These are phyloP conservation scores for Blastobotrys raffinosifermentans DNA, from an alignment of 1,139 yeast species.

Conservation along the genomic window DNA sequence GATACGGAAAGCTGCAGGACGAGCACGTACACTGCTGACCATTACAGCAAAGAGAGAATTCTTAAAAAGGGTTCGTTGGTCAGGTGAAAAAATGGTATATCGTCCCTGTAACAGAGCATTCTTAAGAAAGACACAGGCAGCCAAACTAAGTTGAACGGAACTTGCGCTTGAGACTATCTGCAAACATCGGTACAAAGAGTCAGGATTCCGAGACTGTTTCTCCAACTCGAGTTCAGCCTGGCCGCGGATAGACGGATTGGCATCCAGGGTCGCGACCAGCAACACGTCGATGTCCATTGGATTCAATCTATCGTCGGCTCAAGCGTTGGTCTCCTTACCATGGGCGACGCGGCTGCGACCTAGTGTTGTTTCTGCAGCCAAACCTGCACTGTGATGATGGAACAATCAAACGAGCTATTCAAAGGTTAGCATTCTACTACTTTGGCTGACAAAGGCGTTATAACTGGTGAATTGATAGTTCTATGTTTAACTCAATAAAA, in stretches of 20 bases:
- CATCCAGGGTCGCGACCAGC: constrained; percentile 12
- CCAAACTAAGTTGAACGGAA: constrained; percentile 8
- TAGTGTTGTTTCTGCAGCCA: background rate
- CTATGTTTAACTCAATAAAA: background rate
- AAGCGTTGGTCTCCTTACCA: too few species aligned
- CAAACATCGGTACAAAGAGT: too few species aligned
- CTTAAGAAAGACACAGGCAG: constrained; percentile 15
- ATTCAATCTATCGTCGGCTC: background rate
- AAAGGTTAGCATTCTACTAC: too few species aligned
- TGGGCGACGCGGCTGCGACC: background rate
- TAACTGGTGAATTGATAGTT: too few species aligned
- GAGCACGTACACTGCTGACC: constrained; percentile 4
- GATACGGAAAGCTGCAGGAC: constrained; percentile 7
- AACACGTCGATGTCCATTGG: constrained; percentile 10
- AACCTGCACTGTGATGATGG: background rate
- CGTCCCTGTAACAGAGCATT: constrained; percentile 10
- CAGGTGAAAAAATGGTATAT: background rate
- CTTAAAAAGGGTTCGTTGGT: constrained; percentile 4
- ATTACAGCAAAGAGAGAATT: constrained; percentile 10
- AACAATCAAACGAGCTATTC: too few species aligned
- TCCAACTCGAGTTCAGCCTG: too few species aligned
- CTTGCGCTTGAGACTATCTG: too few species aligned
- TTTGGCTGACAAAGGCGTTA: too few species aligned
- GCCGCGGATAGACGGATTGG: constrained; percentile 12
- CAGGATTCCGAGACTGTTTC: too few species aligned